These are phyloP conservation scores for Polytolypa hystricis DNA, from an alignment of 2,329 filamentous ascomycete genomes.

Conservation along the genomic window DNA sequence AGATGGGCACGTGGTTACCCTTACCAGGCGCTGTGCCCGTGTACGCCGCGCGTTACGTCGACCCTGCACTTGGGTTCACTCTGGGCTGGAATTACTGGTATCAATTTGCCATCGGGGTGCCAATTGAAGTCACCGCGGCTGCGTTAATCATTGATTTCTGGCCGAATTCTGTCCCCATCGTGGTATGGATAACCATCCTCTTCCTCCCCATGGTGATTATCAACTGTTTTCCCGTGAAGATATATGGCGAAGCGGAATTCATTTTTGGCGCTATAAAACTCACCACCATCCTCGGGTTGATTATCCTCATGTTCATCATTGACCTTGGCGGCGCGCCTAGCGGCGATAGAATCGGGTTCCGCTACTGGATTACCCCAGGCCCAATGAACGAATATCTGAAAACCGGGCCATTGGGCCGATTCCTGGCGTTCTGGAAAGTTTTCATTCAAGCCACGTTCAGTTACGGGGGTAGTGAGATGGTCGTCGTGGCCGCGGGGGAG, in stretches of 20 bases:
- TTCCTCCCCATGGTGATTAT: slow-evolving; percentile 13
- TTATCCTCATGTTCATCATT: slow-evolving; percentile 41
- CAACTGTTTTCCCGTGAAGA: slow-evolving; percentile 14
- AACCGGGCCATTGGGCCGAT: slow-evolving; percentile 35
- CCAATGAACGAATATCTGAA: slow-evolving; percentile 33
- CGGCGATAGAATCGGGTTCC: slow-evolving; percentile 36
- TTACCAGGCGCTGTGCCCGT: slow-evolving; percentile 39
- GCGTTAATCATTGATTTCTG: slow-evolving; percentile 38
- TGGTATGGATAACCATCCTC: slow-evolving; percentile 17
- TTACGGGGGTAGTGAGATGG: slow-evolving; percentile 41
- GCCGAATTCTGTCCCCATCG: slow-evolving; percentile 13
- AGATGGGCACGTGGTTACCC: slow-evolving; percentile 31
- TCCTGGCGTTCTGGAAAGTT: slow-evolving; percentile 41
- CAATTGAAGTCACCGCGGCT: slow-evolving; percentile 38
- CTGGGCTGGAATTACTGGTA: slow-evolving; percentile 45
- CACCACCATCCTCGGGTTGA: slow-evolving; percentile 39
- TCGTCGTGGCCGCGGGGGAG: slow-evolving; percentile 39
- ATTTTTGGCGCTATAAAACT: slow-evolving; percentile 41
- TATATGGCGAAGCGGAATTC: slow-evolving; percentile 26
- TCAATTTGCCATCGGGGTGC: slow-evolving; percentile 40
- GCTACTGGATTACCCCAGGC: slow-evolving; percentile 40
- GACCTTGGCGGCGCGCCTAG: slow-evolving; percentile 37
- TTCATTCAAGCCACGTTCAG: slow-evolving; percentile 40
- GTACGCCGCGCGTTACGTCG: slow-evolving; percentile 33
- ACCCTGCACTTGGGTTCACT: slow-evolving; percentile 32